Percentiles rank a stretch among this genome's conserved stretches.
Conservation (phyloP, 345 rosid species). For the Anastatica hierochuntica region DNA sequence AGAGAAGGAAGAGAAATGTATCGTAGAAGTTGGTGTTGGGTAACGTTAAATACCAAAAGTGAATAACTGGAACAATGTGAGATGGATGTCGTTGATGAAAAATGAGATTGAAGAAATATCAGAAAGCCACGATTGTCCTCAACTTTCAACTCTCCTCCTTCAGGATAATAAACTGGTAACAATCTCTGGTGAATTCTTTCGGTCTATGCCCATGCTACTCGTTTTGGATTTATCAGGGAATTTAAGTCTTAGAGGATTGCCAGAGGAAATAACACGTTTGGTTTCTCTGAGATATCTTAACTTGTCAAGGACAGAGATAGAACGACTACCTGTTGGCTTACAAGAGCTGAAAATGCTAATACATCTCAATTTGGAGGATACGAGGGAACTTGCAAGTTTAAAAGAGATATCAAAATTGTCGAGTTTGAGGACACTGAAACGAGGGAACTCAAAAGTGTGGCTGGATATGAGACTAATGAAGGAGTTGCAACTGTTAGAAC, state of each 20-base stretch:
- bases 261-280: slow-evolving; percentile 7
- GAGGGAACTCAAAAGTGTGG: too few species aligned
- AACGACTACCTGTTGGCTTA: not conserved
- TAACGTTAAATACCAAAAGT: too few species aligned
- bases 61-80: too few species aligned
- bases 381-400: not conserved
- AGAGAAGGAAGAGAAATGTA: too few species aligned
- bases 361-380: slow-evolving; percentile 3
- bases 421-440: not conserved
- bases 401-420: not conserved
- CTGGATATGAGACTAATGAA: too few species aligned
- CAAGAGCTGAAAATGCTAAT: not conserved
- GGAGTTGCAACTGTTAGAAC: too few species aligned
- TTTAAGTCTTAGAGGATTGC: not conserved
- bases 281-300: slow-evolving; percentile 14
- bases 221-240: slow-evolving; percentile 28
- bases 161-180: not conserved
- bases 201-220: slow-evolving; percentile 21
- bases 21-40: too few species aligned
- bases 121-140: not conserved
- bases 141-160: slow-evolving; percentile 24
- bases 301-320: not conserved
- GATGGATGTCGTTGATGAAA: slow-evolving; percentile 18
- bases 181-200: too few species aligned
- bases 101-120: slow-evolving; percentile 9